Evolutionary conservation across 495 filamentous ascomycete species (phyloP), one percentile per base, ranked within the genome.

Genomic region (Monascus purpureus): DNA sequence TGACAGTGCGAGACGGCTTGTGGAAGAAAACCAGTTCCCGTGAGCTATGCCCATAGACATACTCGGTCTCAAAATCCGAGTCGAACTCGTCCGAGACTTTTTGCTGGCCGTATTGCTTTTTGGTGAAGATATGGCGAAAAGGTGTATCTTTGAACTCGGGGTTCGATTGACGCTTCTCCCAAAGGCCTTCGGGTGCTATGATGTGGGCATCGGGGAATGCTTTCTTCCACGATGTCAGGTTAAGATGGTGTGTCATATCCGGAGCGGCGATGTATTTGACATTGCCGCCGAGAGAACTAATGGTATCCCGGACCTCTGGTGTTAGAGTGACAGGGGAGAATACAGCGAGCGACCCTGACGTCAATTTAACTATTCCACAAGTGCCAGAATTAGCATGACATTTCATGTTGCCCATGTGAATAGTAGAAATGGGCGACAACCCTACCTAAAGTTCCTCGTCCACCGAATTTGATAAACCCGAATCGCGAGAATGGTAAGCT

Each of bases 221-320:
- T 12, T 67, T 55, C 37, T 80, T 72, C 92, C 90, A 97, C 8
- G 79, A 57, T 1, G 78, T 75, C 12, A 96, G 47, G 59, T 82
- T 85, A 48, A 96, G 80, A 65, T 97, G 88, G 55, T 96, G 90
- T 56, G 94, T 80, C 13, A 86, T 70, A 48, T 96, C 90, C 13
- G 75, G 68, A 3, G 88, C 86, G 8, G 86, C 68, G 37, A 96
- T 73, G 64, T 96, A 95, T 29, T 64, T 67, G 28, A 97, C 74
- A 15, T 74, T 63, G 25, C 70, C 68, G 33, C 83, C 84, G 14
- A 86, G 57, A n/a, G 60, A 54, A 17, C 63, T 43, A 24, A 93
- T 59, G 25, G 72, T 79, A 31, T 69, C 59, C 37, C 69, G 70
- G n/a, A 85, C 77, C 37, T 82, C 77, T 2, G 75, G 65, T 0